A percentile compares a stretch with the other conserved stretches of the same genome.
Evolutionary conservation across 345 rosid species (phyloP).

Genomic region (Pelargonium nanum): DNA sequence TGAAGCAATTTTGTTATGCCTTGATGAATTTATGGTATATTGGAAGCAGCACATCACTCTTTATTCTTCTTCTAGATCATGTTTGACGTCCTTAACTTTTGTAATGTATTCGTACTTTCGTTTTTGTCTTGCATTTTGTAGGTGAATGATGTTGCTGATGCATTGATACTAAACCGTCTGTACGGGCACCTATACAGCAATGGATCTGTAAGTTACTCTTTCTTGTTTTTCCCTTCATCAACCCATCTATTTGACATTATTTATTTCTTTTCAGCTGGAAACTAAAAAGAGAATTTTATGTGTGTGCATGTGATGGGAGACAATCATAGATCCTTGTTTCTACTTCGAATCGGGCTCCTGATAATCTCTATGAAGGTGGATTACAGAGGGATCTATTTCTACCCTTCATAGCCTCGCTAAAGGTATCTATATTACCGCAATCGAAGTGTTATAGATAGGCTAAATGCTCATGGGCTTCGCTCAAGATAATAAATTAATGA

Average conservation of each 20-base stretch:
- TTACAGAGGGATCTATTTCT: slow-evolving; percentile 93
- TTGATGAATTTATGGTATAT: slow-evolving; percentile 94
- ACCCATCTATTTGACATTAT: not conserved
- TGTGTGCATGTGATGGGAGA: slow-evolving; percentile 28
- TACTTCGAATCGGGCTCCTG: slow-evolving; percentile 97
- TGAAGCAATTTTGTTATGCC: slow-evolving; percentile 74
- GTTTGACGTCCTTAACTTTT: not conserved
- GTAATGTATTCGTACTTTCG: not conserved
- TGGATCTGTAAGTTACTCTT: slow-evolving; percentile 65
- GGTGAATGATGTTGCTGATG: slow-evolving; percentile 99
- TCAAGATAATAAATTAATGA: not conserved
- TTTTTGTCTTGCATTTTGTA: slow-evolving; percentile 18
- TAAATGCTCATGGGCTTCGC: not conserved
- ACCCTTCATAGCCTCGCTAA: slow-evolving; percentile 76
- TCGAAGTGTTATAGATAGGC: slow-evolving; percentile 2
- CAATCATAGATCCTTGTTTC: slow-evolving; percentile 78
- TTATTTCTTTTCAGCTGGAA: slow-evolving; percentile 6
- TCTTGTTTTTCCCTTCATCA: not conserved
- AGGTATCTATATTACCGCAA: slow-evolving; percentile 31
- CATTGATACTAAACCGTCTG: slow-evolving; percentile 81
- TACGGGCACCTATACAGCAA: slow-evolving; percentile 66
- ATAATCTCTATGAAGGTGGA: slow-evolving; percentile 95
- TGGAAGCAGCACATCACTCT: not conserved
- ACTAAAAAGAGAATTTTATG: slow-evolving; percentile 8
- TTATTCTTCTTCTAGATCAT: not conserved